Conservation (phyloP, 371 early-diverging fungal genomes). For the Chytridiales sp. region DNA sequence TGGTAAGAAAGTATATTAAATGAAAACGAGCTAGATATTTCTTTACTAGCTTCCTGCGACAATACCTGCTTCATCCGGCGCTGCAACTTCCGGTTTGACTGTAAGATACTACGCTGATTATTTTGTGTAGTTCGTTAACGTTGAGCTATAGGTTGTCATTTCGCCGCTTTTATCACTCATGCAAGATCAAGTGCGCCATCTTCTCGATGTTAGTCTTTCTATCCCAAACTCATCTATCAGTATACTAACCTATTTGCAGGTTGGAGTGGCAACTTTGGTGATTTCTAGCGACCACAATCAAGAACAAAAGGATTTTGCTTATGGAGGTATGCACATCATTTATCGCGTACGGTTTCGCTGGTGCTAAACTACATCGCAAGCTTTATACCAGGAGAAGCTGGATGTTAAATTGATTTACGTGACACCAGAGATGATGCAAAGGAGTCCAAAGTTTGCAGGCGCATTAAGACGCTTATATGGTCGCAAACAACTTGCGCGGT, state of each 20-base stretch:
- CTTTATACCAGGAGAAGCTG: slow-evolving; percentile 47
- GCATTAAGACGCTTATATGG: slow-evolving; percentile 60
- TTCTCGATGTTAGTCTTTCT: too few relatives aligned
- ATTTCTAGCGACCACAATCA: slow-evolving; percentile 65
- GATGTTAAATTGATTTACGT: slow-evolving; percentile 79
- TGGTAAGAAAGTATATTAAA: not conserved
- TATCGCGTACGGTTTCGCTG: not conserved
- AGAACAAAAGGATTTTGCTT: slow-evolving; percentile 59
- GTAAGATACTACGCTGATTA: slow-evolving; percentile 18
- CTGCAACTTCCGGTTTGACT: slow-evolving; percentile 75
- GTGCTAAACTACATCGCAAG: slow-evolving; percentile 17
- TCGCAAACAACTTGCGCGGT: slow-evolving; percentile 64
- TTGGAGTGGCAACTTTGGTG: slow-evolving; percentile 77
- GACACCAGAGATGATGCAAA: slow-evolving; percentile 93
- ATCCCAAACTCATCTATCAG: too few relatives aligned
- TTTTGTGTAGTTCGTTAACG: slow-evolving; percentile 7
- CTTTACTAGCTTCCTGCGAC: slow-evolving; percentile 72
- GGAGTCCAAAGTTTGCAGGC: slow-evolving; percentile 64
- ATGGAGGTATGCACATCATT: slow-evolving; percentile 30
- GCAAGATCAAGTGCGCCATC: slow-evolving; percentile 93
- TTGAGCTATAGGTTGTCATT: slow-evolving; percentile 71
- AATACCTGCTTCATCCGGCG: slow-evolving; percentile 51
- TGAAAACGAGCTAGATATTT: not conserved
- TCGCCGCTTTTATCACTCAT: slow-evolving; percentile 97
- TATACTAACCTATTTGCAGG: too few relatives aligned